Conservation (phyloP, 176 grass and related monocot genomes). For the Bonia amplexicaulis region DNA sequence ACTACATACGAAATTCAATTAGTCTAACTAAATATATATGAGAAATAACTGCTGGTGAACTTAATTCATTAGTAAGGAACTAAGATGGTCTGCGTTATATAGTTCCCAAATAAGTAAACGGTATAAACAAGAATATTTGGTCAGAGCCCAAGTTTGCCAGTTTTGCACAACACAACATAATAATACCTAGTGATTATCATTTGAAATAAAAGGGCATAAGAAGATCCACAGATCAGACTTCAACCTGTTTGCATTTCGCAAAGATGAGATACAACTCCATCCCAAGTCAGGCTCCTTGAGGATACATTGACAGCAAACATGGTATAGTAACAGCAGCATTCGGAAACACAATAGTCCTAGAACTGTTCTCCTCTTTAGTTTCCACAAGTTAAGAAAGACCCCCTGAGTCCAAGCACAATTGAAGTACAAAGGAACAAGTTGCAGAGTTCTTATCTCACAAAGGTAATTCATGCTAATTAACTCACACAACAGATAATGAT, state of each 20-base stretch:
- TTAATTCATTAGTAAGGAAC: neutral
- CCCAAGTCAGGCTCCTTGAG: conserved; percentile 38
- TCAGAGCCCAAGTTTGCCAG: neutral
- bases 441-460: conserved; percentile 22
- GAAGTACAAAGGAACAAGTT: conserved; percentile 43
- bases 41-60: neutral
- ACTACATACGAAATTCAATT: neutral
- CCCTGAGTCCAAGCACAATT: conserved; percentile 45
- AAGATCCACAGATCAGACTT: conserved; percentile 37
- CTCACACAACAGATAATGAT: conserved; percentile 13
- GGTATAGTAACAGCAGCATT: conserved; percentile 37
- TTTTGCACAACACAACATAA: neutral
- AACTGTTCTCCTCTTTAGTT: conserved; percentile 44
- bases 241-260: conserved; percentile 32
- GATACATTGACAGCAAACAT: conserved; percentile 33
- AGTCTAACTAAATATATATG: neutral
- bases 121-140: neutral
- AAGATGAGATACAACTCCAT: conserved; percentile 36
- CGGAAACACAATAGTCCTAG: conserved; percentile 30
- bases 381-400: conserved; percentile 41
- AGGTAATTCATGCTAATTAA: conserved; percentile 33
- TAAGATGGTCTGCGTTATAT: neutral
- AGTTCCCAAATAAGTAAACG: neutral
- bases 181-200: conserved; percentile 8
- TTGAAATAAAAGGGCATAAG: conserved; percentile 21